Conservation (phyloP, 2,329 filamentous ascomycete genomes). For the Paecilomyces dactylethromorphus region DNA sequence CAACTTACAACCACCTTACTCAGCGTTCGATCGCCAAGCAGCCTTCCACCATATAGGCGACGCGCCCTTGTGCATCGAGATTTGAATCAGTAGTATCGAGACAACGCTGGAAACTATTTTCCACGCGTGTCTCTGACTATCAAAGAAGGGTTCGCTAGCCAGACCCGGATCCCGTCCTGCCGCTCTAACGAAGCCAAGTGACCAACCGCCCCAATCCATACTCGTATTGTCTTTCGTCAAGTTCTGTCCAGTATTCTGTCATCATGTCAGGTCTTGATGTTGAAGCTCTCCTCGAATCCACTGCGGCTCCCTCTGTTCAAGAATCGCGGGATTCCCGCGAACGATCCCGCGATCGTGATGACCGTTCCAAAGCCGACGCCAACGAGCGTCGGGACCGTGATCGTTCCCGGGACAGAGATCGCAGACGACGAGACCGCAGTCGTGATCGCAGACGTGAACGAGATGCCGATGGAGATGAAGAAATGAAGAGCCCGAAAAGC, state of each 20-base stretch:
- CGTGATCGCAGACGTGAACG: constrained; percentile 45
- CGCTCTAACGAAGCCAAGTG: constrained; percentile 26
- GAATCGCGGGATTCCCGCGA: constrained; percentile 37
- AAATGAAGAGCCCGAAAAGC: constrained; percentile 62
- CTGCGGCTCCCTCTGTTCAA: constrained; percentile 52
- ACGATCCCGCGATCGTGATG: constrained; percentile 52
- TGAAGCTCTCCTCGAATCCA: constrained; percentile 83
- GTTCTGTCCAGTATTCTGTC: constrained; percentile 20
- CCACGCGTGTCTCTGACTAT: background rate
- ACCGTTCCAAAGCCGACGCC: constrained; percentile 50
- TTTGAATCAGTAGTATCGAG: background rate
- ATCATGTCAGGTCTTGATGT: constrained; percentile 70
- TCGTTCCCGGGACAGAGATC: constrained; percentile 48
- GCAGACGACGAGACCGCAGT: constrained; percentile 56
- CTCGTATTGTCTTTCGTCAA: constrained; percentile 18
- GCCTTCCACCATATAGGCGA: background rate
- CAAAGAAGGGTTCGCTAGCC: constrained; percentile 19
- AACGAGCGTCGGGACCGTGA: constrained; percentile 46
- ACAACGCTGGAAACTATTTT: background rate
- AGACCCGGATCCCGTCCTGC: constrained; percentile 13
- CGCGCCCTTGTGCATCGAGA: background rate
- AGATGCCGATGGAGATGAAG: constrained; percentile 52
- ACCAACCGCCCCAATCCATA: constrained; percentile 24
- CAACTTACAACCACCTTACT: background rate
- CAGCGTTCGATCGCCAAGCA: background rate